Evolutionary conservation across 106 monocot genomes (phyloP).

Genomic region (Cymbidium sinense): DNA sequence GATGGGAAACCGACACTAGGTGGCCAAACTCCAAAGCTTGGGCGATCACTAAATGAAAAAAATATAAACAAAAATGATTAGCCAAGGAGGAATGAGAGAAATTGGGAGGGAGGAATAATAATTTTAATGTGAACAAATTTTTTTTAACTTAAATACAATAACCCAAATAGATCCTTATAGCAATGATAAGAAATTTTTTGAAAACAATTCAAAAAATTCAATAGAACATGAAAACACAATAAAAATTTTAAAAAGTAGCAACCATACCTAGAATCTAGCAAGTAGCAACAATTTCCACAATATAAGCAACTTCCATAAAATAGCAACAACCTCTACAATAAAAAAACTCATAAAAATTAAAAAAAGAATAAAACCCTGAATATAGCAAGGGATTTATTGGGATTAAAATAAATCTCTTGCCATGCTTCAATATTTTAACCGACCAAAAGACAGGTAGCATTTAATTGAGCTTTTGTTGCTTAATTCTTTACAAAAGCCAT

Average conservation of each 20-base stretch:
- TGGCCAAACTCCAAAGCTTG: neutral
- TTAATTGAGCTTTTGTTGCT: too few relatives aligned
- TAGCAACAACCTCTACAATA: neutral
- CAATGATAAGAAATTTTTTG: neutral
- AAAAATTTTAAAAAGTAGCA: neutral
- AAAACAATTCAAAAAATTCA: neutral
- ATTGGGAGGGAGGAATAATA: too few relatives aligned
- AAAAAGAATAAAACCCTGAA: too few relatives aligned
- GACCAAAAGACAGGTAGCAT: too few relatives aligned
- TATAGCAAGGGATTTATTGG: too few relatives aligned
- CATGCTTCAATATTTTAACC: too few relatives aligned
- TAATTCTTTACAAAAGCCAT: too few relatives aligned
- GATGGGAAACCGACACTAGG: neutral
- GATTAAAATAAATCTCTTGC: too few relatives aligned
- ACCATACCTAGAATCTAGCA: too few relatives aligned
- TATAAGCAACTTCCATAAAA: neutral
- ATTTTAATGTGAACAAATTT: too few relatives aligned
- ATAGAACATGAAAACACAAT: neutral
- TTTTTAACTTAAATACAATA: neutral
- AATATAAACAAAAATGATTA: neutral
- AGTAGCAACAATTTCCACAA: too few relatives aligned
- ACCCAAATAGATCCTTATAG: neutral
- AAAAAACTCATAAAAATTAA: too few relatives aligned
- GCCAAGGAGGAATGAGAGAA: neutral
- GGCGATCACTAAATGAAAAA: neutral